Base-by-base conservation (phyloP, 352 stramenopile genomes). In the Pythium phragmitis region DNA sequence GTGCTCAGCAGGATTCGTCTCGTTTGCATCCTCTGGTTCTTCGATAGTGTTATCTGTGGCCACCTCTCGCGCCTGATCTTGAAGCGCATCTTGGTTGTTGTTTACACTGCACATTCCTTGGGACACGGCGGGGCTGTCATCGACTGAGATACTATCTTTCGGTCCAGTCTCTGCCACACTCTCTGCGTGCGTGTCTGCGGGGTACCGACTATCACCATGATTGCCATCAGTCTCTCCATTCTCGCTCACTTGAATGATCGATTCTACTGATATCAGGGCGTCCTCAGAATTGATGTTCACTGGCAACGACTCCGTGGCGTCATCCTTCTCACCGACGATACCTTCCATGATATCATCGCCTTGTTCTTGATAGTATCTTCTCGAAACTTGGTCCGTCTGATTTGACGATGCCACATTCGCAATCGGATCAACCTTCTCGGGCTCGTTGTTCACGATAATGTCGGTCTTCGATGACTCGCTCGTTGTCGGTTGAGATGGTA, bases 1-100 rank as follows among this genome's bases (percentile, higher is more conserved):
- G 2, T 33, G 33, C 7, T 65, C 57, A 23, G 49, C 37, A 9
- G 45, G 48, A 23, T 65, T 57, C 16, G 14, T 45, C 2, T 50
- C 39, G 9, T 57, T n/a, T 6, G 26, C 46, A 17, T 57, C 48
- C 16, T 34, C 6, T 39, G 50, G 43, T 5, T 21, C n/a, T 58
- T 45, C 48, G 19, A 43, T 1, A 26, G 33, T 2, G 6, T 23
- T 13, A 1, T 7, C 14, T 5, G 7, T 23, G 14, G 48, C 11
- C 11, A 16, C 48, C 7, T 21, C 14, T 19, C 16, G 48, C 36
- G 9, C 11, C 7, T 39, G 34, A 39, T 39, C 34, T 39, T 39
- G 34, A 39, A 48, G 42, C 36, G 21, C 36, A 39, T 19, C 34
- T 46, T 37, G 17, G 49, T 41, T 54, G 16, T 28, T 30, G 12